Evolutionary conservation across 2,329 filamentous ascomycete species (phyloP).

Genomic region (Paracorniculantispora psalliotae): DNA sequence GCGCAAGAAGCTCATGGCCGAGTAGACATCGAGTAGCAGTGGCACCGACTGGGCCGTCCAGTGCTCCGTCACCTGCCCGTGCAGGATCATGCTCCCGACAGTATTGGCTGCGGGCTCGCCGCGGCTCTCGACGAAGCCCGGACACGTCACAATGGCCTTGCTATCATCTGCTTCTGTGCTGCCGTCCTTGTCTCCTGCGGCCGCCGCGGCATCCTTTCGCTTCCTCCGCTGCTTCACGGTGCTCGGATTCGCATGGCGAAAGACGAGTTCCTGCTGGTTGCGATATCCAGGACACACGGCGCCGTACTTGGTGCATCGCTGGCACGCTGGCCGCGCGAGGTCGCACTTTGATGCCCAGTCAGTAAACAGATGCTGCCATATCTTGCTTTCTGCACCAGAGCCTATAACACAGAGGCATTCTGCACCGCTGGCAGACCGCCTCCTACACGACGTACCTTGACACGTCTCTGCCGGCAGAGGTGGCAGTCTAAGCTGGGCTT

Average conservation of each 20-base stretch:
- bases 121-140: background rate
- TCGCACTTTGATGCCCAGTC: constrained; percentile 30
- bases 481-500: constrained; percentile 38
- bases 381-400: too few species aligned
- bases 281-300: constrained; percentile 35
- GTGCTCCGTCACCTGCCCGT: constrained; percentile 26
- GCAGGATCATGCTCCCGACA: background rate
- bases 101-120: background rate
- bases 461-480: constrained; percentile 34
- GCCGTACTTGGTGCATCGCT: constrained; percentile 38
- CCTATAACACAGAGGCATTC: too few species aligned
- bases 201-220: constrained; percentile 20
- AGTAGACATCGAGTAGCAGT: constrained; percentile 35
- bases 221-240: constrained; percentile 19
- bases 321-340: constrained; percentile 33
- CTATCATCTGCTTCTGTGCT: background rate
- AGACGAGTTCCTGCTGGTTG: constrained; percentile 35
- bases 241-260: constrained; percentile 30
- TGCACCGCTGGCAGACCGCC: too few species aligned
- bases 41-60: constrained; percentile 36
- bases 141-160: background rate
- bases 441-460: constrained; percentile 39
- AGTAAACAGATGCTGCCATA: too few species aligned
- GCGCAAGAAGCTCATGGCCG: constrained; percentile 30
- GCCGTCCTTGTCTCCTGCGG: background rate